A percentile compares a stretch with the other conserved stretches of the same genome.
phyloP scores from a whole-genome alignment of 2,329 filamentous ascomycete species.

The Epichloe aotearoae region DNA sequence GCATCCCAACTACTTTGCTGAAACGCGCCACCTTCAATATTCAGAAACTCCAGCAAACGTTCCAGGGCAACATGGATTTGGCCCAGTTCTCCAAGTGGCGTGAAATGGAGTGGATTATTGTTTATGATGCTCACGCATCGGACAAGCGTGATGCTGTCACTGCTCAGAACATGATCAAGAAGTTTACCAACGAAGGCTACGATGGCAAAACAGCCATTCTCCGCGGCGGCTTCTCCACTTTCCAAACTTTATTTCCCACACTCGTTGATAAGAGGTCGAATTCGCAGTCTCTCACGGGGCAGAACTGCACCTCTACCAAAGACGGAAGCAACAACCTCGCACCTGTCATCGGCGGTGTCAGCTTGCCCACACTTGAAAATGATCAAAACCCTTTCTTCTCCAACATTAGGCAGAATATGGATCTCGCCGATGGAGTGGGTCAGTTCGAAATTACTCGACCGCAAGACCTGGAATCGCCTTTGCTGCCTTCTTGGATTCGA shows the following conservation, averaged over 20 bases:
- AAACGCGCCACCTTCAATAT: constrained; percentile 87
- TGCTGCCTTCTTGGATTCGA: constrained; percentile 66
- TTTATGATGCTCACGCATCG: constrained; percentile 70
- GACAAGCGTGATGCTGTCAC: constrained; percentile 69
- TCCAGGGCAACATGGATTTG: constrained; percentile 58
- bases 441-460: constrained; percentile 51
- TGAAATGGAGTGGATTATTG: constrained; percentile 61
- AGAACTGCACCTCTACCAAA: constrained; percentile 14
- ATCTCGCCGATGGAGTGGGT: constrained; percentile 83
- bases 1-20: constrained; percentile 85
- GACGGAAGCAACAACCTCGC: constrained; percentile 30
- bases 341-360: constrained; percentile 80
- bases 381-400: constrained; percentile 81
- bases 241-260: constrained; percentile 52
- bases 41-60: constrained; percentile 75
- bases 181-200: constrained; percentile 80
- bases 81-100: constrained; percentile 66
- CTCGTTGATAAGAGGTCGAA: constrained; percentile 42
- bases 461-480: constrained; percentile 28
- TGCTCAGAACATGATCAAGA: constrained; percentile 80
- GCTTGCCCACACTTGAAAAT: constrained; percentile 56
- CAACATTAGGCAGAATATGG: constrained; percentile 95
- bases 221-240: constrained; percentile 67
- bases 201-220: constrained; percentile 60
- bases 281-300: constrained; percentile 11